Evolutionary conservation across 2,329 filamentous ascomycete genomes (phyloP).

Genomic region (Rutstroemia sp.): DNA sequence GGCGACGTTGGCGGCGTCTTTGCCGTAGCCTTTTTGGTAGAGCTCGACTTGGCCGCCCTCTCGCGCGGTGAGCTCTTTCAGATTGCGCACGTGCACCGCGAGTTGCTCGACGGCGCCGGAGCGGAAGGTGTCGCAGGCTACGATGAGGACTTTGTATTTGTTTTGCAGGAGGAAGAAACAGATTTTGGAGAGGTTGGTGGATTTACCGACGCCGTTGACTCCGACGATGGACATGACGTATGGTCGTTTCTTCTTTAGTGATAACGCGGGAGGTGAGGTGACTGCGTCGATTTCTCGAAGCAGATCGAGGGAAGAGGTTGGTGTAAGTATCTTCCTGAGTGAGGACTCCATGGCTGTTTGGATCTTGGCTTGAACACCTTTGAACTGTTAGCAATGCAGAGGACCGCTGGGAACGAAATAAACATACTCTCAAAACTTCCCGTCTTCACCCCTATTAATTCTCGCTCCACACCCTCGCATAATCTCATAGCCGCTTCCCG

Average conservation of each 20-base stretch:
- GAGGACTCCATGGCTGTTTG: conserved; percentile 86
- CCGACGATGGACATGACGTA: conserved; percentile 98
- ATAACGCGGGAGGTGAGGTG: conserved; percentile 56
- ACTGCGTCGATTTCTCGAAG: conserved; percentile 86
- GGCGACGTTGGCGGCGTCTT: conserved; percentile 91
- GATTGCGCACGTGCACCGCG: conserved; percentile 87
- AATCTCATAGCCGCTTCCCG: conserved; percentile 87
- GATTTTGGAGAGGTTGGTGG: conserved; percentile 94
- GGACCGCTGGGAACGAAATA: conserved; percentile 11
- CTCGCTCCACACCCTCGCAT: conserved; percentile 84
- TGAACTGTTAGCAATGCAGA: conserved; percentile 20
- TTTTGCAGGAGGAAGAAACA: conserved; percentile 98
- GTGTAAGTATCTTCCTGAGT: conserved; percentile 89
- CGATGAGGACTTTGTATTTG: conserved; percentile 90
- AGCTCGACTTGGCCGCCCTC: conserved; percentile 83
- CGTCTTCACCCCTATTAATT: conserved; percentile 85
- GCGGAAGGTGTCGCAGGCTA: conserved; percentile 93
- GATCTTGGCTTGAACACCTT: conserved; percentile 71
- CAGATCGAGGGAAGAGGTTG: conserved; percentile 88
- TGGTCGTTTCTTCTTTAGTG: conserved; percentile 60
- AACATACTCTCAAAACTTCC: conserved; percentile 70
- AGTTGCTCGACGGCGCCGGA: conserved; percentile 96
- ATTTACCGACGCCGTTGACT: conserved; percentile 97
- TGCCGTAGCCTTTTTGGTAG: conserved; percentile 96
- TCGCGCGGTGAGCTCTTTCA: conserved; percentile 78